Conservation (phyloP, 2,329 filamentous ascomycete species). For the Aspergillus pseudoterreus region DNA sequence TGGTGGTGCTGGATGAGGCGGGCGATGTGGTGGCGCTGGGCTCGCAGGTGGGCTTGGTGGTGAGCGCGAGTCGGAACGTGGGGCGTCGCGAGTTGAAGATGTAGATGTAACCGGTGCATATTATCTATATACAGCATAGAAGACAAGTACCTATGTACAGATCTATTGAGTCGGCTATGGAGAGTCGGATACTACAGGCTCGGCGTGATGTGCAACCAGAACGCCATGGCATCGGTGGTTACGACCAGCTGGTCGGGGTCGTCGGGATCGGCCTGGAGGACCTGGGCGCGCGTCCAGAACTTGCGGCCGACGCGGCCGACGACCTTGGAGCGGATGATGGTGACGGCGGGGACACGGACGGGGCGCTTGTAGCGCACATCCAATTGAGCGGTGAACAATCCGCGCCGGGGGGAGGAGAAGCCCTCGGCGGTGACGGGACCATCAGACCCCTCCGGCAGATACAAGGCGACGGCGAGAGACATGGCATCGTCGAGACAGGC, state of each 20-base stretch:
- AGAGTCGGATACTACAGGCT: conserved; percentile 1
- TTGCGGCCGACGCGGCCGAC: conserved; percentile 36
- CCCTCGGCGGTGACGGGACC: conserved; percentile 1
- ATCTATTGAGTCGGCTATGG: neutral
- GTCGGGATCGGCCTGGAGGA: conserved; percentile 35
- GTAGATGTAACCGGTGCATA: conserved; percentile 5
- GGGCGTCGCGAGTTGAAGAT: conserved; percentile 39
- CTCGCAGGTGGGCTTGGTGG: conserved; percentile 63
- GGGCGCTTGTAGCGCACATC: conserved; percentile 40
- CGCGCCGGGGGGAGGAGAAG: conserved; percentile 22
- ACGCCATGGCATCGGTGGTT: conserved; percentile 38
- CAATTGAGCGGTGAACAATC: conserved; percentile 38
- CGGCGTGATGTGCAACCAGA: conserved; percentile 35
- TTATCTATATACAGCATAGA: neutral
- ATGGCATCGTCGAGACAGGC: conserved; percentile 44
- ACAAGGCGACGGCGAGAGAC: conserved; percentile 32
- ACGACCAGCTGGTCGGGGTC: conserved; percentile 29
- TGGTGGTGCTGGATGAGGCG: conserved; percentile 61
- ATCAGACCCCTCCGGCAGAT: conserved; percentile 12
- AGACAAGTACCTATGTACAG: neutral
- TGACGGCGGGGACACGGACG: conserved; percentile 31
- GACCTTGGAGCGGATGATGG: conserved; percentile 36
- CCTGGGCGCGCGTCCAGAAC: conserved; percentile 39
- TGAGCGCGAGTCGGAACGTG: conserved; percentile 62
- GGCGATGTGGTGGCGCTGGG: conserved; percentile 66